Percentiles rank a stretch among this genome's conserved stretches.
Evolutionary conservation across 176 grass and related monocot genomes (phyloP).

Genomic region (Pontederia crassipes): DNA sequence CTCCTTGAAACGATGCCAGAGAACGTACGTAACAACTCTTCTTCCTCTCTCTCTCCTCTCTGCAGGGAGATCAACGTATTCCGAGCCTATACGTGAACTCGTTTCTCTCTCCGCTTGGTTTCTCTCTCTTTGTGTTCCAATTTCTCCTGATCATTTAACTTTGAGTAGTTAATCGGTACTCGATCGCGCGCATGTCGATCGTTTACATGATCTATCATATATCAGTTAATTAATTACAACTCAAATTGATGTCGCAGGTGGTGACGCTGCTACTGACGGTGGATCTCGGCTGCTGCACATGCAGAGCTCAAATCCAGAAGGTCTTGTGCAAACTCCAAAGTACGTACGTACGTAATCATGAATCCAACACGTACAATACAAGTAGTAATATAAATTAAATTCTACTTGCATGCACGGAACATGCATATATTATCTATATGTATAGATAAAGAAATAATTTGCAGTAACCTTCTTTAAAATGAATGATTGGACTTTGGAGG

Average conservation of each 20-base stretch:
- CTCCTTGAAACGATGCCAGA: background rate
- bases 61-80: background rate
- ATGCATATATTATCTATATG: too few species aligned
- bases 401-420: background rate
- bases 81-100: background rate
- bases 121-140: background rate
- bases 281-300: conserved; percentile 36
- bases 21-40: background rate
- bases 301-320: conserved; percentile 41
- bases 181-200: too few species aligned
- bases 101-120: background rate
- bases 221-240: background rate
- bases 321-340: conserved; percentile 29
- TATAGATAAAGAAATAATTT: too few species aligned
- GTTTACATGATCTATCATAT: too few species aligned
- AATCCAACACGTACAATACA: background rate
- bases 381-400: background rate
- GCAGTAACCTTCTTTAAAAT: too few species aligned
- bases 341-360: background rate
- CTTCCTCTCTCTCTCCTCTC: background rate
- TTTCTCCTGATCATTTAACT: too few species aligned
- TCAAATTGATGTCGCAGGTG: conserved; percentile 13
- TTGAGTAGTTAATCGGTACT: too few species aligned
- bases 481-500: conserved; percentile 24
- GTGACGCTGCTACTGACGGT: conserved; percentile 22